These are phyloP conservation scores for Deuterostichococcus epilithicus DNA, from an alignment of 139 green algal genomes.

Conservation along the genomic window DNA sequence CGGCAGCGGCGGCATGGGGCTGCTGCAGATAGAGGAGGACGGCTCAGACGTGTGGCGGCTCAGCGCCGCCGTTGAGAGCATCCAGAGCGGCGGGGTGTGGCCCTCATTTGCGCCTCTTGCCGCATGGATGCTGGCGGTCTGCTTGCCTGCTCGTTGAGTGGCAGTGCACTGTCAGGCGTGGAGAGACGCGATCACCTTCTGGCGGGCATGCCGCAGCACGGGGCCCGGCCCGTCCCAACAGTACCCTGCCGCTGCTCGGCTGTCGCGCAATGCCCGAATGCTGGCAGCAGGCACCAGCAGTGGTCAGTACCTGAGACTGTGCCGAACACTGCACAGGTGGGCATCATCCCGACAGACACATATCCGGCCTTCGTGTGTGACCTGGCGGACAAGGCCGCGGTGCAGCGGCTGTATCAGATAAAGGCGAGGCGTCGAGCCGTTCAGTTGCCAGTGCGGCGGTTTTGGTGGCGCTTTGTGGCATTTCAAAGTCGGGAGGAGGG, in stretches of 20 bases:
- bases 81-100: slow-evolving; percentile 56
- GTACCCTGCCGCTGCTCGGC: not conserved
- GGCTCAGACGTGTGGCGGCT: slow-evolving; percentile 73
- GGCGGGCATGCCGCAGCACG: not conserved
- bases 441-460: no score
- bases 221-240: not conserved
- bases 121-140: no score
- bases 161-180: not conserved
- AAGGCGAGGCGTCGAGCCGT: no score
- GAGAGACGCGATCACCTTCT: not conserved
- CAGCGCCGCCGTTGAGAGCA: slow-evolving; percentile 43
- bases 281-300: not conserved
- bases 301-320: not conserved
- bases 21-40: slow-evolving; percentile 43
- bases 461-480: no score
- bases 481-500: no score
- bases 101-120: not conserved
- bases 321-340: slow-evolving; percentile 41
- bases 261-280: not conserved
- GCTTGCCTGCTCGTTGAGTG: not conserved
- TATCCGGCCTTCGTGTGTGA: slow-evolving; percentile 82
- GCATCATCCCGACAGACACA: slow-evolving; percentile 85
- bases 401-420: slow-evolving; percentile 60
- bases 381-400: slow-evolving; percentile 56
- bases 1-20: not conserved